Evolutionary conservation across 2,329 filamentous ascomycete species (phyloP), one percentile per base, ranked within the genome.

Genomic region (Teratosphaeria nubilosa): DNA sequence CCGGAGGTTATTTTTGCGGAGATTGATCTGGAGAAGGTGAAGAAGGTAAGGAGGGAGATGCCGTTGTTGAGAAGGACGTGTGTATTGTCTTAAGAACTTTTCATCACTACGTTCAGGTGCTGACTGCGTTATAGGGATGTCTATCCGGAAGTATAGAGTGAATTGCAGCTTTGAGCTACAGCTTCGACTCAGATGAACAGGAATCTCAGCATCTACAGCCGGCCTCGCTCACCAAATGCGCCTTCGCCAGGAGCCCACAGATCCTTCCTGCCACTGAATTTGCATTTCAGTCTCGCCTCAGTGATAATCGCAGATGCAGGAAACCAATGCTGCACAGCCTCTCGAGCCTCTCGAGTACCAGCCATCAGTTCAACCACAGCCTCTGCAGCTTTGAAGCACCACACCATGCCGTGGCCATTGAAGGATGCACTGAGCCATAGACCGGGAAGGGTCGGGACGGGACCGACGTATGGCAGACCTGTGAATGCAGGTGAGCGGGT

Each of bases 341-440:
- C 68, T 52, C 68, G 65, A 24, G 70, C 68, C 7, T 63, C 64
- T 11, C 66, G 68, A 16, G 55, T 73, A 60, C 65, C 63, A 20
- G 51, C 55, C 22, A 69, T 77, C 80, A 86, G 83, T 31, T 73
- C 71, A 1, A 77, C 80, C 59, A 87, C 64, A 0, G 79, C 84
- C 63, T 79, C 77, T 0, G 83, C 83, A 30, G 78, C 80, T 67
- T 83, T 80, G 73, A 66, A 58, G 56, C 63, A 66, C 63, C 66
- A 61, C 16, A 66, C 62, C 63, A 65, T 66, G 41, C 68, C 83
- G 68, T 87, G 83, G 0, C 85, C 85, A 62, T 85, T 84, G 62
- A 87, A 87, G 5, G 82, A 78, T 2, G 80, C 82, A 32, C 78
- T 76, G 1, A 84, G 73, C 76, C 80, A 85, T 24, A 86, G 65